Evolutionary conservation across 2,329 filamentous ascomycete genomes (phyloP).

Genomic region (Lachnum nothofagi): DNA sequence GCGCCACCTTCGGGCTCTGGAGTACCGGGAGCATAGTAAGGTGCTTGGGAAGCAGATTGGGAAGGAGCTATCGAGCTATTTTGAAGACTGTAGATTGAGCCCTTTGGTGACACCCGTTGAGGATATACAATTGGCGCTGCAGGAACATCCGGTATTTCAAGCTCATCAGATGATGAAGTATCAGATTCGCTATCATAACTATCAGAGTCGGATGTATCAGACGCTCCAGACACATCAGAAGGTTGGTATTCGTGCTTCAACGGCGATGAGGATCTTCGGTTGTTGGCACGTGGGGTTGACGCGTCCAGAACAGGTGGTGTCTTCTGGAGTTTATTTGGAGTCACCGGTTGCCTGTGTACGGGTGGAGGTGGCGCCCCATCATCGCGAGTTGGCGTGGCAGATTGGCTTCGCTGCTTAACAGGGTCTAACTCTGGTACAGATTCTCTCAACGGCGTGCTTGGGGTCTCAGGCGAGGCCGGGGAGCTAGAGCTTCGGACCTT

Average conservation of each 20-base stretch:
- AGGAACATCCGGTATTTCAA: slow-evolving; percentile 43
- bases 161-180: slow-evolving; percentile 40
- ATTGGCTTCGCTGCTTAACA: slow-evolving; percentile 7
- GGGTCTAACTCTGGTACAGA: slow-evolving; percentile 16
- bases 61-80: slow-evolving; percentile 58
- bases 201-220: slow-evolving; percentile 34
- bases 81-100: slow-evolving; percentile 25
- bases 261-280: slow-evolving; percentile 80
- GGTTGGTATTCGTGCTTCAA: slow-evolving; percentile 96
- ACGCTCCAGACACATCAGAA: slow-evolving; percentile 62
- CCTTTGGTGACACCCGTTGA: slow-evolving; percentile 16
- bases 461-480: slow-evolving; percentile 11
- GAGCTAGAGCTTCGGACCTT: slow-evolving; percentile 14
- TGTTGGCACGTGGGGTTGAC: slow-evolving; percentile 30
- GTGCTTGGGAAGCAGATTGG: slow-evolving; percentile 74
- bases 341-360: slow-evolving; percentile 35
- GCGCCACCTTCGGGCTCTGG: slow-evolving; percentile 36
- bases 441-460: slow-evolving; percentile 18
- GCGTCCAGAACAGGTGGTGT: slow-evolving; percentile 24
- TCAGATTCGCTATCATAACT: neutral
- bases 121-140: slow-evolving; percentile 26
- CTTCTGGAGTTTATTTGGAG: slow-evolving; percentile 40
- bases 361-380: slow-evolving; percentile 30
- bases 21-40: slow-evolving; percentile 48
- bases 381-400: slow-evolving; percentile 11